Evolutionary conservation across 805 yeast species (phyloP).

Genomic region (Pichia ethanolica): DNA sequence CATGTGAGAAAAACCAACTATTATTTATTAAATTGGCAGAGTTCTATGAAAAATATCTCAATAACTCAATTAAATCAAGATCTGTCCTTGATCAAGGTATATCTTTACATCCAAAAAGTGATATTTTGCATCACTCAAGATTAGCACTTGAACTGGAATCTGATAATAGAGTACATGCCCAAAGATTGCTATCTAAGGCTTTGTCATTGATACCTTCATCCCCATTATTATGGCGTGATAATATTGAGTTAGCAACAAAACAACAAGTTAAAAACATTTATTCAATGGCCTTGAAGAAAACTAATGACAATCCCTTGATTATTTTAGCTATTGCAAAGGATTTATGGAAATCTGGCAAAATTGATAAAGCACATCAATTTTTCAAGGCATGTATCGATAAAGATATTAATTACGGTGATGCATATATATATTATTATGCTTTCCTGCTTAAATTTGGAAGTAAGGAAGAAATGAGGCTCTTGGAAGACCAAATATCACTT

Average conservation of each 20-base stretch:
- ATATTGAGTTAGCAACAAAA: slow-evolving; percentile 40
- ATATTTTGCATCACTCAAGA: slow-evolving; percentile 50
- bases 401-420: slow-evolving; percentile 61
- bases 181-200: slow-evolving; percentile 49
- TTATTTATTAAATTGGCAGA: slow-evolving; percentile 52
- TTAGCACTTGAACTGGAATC: slow-evolving; percentile 48
- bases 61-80: slow-evolving; percentile 51
- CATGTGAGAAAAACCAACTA: slow-evolving; percentile 34
- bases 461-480: slow-evolving; percentile 28
- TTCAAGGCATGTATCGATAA: slow-evolving; percentile 52
- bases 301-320: slow-evolving; percentile 53
- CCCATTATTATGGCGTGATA: slow-evolving; percentile 59
- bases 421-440: slow-evolving; percentile 60
- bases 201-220: slow-evolving; percentile 51
- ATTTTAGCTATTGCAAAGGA: slow-evolving; percentile 58
- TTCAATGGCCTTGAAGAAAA: slow-evolving; percentile 62
- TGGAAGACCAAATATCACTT: slow-evolving; percentile 30
- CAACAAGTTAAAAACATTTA: slow-evolving; percentile 44
- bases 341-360: slow-evolving; percentile 60
- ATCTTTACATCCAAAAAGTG: slow-evolving; percentile 40
- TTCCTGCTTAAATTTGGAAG: slow-evolving; percentile 35
- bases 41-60: slow-evolving; percentile 36
- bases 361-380: slow-evolving; percentile 62
- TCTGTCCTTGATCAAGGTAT: slow-evolving; percentile 65
- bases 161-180: slow-evolving; percentile 45